Base-by-base conservation (phyloP, 495 filamentous ascomycete species). In the Penicillium robsamsonii region DNA sequence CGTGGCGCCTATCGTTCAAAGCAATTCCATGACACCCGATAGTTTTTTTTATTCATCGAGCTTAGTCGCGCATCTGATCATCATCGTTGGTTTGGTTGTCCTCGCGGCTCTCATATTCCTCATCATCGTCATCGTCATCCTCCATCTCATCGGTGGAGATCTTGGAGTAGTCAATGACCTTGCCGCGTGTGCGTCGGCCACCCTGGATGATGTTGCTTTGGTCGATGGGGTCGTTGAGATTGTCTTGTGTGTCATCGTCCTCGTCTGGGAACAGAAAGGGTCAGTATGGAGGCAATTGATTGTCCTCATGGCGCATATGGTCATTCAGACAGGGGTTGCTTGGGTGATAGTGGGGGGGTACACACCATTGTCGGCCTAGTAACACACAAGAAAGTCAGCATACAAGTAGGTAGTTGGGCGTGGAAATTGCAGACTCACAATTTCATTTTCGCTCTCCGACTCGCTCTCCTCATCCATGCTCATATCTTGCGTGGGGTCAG, bases 101-200 rank as follows among this genome's bases (percentile, higher is more conserved):
- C 24, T 60, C 52, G 20, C 46, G 58, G 31, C 58, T 67, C 48
- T 67, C 67, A 52, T 75, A 75, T 58, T 79, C 77, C 45, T 91
- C 87, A 37, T 93, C 89, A 12, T 94, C 90, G 0, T 92, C 89
- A 5, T 91, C 87, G 3, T 90, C 88, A 27, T 92, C 88, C 2
- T 88, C 88, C 41, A 85, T 82, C 37, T 79, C 78, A 12, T 85
- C 87, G 59, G 67, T 63, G n/a, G 87, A 87, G 10, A 89, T 89
- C 70, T 91, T 87, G 60, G 85, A 87, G 69, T 87, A 95, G 77
- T 96, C 87, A 60, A 95, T 91, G 40, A 74, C 70, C 67, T 87
- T 87, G 60, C 89, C 87, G 61, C 94, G 92, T 38, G 94, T 98
- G 70, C 94, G 92, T 41, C 87, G 82, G 66, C 88, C 88, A 55